Conservation (phyloP, 176 grass and related monocot species). For the Juncus effusus region DNA sequence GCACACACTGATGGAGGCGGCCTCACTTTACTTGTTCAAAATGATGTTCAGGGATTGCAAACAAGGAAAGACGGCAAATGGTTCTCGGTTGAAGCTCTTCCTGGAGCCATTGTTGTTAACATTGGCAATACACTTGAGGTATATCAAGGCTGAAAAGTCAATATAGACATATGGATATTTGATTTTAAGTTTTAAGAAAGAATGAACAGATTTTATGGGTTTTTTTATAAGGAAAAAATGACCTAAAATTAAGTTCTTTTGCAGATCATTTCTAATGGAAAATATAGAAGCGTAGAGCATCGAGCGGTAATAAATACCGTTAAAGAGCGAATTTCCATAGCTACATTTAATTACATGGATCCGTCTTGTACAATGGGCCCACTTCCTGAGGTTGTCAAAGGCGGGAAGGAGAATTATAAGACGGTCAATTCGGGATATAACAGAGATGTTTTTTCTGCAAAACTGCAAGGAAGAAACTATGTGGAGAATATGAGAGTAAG, state of each 20-base stretch:
- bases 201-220: too few species aligned
- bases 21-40: conserved; percentile 32
- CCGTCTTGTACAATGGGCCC: conserved; percentile 38
- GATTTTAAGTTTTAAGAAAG: background rate
- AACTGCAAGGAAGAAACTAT: conserved; percentile 44
- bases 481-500: conserved; percentile 40
- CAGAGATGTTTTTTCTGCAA: conserved; percentile 41
- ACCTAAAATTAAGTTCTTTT: background rate
- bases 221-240: background rate
- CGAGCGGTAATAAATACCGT: conserved; percentile 25
- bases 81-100: conserved; percentile 27
- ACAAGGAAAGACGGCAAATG: conserved; percentile 24
- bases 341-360: conserved; percentile 25
- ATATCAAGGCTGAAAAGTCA: background rate
- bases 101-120: conserved; percentile 31
- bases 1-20: conserved; percentile 29
- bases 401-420: conserved; percentile 34
- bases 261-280: conserved; percentile 46
- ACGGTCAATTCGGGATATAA: conserved; percentile 27
- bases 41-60: conserved; percentile 37
- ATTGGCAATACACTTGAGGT: conserved; percentile 44
- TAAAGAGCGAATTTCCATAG: conserved; percentile 38
- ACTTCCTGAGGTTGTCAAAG: conserved; percentile 10
- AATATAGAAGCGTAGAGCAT: conserved; percentile 43
- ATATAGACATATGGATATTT: background rate